Base-by-base conservation (phyloP, 2,329 filamentous ascomycete species). In the Ophiobolus disseminans region DNA sequence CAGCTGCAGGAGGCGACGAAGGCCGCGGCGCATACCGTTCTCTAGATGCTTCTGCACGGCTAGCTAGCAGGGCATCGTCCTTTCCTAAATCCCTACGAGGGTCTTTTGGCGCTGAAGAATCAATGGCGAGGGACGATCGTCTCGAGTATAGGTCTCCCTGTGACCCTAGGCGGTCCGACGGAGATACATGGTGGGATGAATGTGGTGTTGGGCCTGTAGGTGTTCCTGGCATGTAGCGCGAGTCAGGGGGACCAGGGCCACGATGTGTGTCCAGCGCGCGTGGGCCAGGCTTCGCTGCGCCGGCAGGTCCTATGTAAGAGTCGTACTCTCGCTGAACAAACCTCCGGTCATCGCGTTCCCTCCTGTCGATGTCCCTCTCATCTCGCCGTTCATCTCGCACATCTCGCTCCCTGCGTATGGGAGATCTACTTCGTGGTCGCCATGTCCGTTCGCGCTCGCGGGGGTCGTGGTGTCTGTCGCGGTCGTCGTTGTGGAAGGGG, bases 341-440 rank as follows among this genome's bases (percentile, higher is more conserved):
- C 45, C 76, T 66, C 4, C 76, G 69, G 16, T 78, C 76, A 19
- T 75, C 68, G 19, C 72, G 68, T 9, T 75, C 69, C 36, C 73
- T 63, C 19, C 70, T 62, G 23, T 74, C 72, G 22, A 71, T 75
- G 44, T 69, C 76, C 55, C 62, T 73, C 53, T 67, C 72, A 37
- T 74, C 72, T 30, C 72, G 64, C 56, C 62, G 73, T 53, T 67
- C 72, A 36, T 74, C 72, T 32, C 72, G 62, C 16, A 59, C 38
- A 38, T 80, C 77, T 50, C 76, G 78, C 34, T 87, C 87, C 48
- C 76, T 72, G 23, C 76, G 66, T 47, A 69, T 40, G 11, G 85
- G 43, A 55, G 86, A 88, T 54, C 86, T 81, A 61, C 84, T 86
- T 62, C 87, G 78, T 14, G 81, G 82, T 45, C 79, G 74, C 58